phyloP scores from a whole-genome alignment of 257 asterid species.

The Solanum paucissectum region DNA sequence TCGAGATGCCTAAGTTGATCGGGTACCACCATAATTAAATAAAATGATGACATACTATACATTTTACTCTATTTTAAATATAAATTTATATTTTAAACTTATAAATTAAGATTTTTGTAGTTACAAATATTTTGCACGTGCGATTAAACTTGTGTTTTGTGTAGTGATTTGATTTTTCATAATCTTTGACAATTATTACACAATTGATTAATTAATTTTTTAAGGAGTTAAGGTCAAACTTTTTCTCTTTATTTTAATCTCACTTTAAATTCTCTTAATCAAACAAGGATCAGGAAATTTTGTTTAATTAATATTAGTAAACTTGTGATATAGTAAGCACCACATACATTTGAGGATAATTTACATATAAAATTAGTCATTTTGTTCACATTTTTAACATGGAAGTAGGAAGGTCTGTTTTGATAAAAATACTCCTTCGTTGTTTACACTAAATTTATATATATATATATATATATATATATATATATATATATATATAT shows the following conservation, averaged over 20 bases:
- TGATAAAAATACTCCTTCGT: too few relatives aligned
- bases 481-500: neutral
- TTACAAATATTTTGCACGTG: neutral
- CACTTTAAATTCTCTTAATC: neutral
- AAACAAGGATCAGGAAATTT: neutral
- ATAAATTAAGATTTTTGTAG: neutral
- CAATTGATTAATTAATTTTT: neutral
- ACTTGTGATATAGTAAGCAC: too few relatives aligned
- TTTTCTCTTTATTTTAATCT: neutral
- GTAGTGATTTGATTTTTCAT: neutral
- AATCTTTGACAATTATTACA: neutral
- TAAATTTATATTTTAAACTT: neutral
- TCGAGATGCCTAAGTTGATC: neutral
- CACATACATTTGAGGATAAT: neutral
- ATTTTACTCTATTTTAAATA: neutral
- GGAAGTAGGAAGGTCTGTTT: neutral
- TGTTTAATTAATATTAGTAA: too few relatives aligned
- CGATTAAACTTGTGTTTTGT: neutral
- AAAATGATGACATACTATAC: neutral
- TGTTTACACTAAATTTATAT: too few relatives aligned
- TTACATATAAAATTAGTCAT: neutral
- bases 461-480: fast-evolving
- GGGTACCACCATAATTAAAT: neutral
- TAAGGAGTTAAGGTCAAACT: neutral
- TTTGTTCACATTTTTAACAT: neutral